Conservation (phyloP, 1,139 yeast species). For the Diutina siamensis region DNA sequence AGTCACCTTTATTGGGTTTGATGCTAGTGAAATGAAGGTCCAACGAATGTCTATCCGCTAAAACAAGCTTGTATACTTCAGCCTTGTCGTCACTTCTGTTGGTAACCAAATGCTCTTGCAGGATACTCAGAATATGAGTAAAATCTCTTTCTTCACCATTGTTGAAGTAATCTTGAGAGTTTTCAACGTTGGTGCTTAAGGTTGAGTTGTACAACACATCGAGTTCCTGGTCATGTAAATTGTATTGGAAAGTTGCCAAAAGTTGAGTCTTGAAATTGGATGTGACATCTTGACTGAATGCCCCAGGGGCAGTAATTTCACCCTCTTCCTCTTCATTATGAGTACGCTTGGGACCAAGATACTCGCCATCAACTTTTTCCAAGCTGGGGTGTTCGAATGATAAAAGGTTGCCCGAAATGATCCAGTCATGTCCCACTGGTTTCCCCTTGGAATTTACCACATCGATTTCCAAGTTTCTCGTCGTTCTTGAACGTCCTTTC, state of each 20-base stretch:
- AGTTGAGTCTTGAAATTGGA: conserved; percentile 10
- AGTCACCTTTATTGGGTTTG: not conserved
- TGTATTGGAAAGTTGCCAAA: conserved; percentile 20
- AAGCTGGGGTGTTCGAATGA: conserved; percentile 44
- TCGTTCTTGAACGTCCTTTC: conserved; percentile 13
- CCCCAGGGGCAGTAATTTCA: conserved; percentile 18
- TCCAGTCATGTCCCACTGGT: conserved; percentile 53
- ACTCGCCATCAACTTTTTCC: conserved; percentile 25
- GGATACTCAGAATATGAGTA: not conserved
- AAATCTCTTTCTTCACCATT: not conserved
- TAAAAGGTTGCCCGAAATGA: conserved; percentile 50
- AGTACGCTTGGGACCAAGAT: conserved; percentile 9
- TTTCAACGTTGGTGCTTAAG: not conserved
- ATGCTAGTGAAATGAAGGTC: not conserved
- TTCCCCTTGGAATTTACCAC: conserved; percentile 49
- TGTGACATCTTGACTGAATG: conserved; percentile 14
- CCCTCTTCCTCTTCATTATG: conserved; percentile 12
- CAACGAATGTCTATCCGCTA: not conserved
- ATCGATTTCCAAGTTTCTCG: conserved; percentile 30
- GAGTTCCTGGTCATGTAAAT: conserved; percentile 22
- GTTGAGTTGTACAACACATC: not conserved
- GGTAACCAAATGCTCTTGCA: not conserved
- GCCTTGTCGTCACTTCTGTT: not conserved
- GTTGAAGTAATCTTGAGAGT: not conserved
- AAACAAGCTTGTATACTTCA: not conserved